Base-by-base conservation (phyloP, 2,329 filamentous ascomycete genomes). In the Pseudogymnoascus sp. region DNA sequence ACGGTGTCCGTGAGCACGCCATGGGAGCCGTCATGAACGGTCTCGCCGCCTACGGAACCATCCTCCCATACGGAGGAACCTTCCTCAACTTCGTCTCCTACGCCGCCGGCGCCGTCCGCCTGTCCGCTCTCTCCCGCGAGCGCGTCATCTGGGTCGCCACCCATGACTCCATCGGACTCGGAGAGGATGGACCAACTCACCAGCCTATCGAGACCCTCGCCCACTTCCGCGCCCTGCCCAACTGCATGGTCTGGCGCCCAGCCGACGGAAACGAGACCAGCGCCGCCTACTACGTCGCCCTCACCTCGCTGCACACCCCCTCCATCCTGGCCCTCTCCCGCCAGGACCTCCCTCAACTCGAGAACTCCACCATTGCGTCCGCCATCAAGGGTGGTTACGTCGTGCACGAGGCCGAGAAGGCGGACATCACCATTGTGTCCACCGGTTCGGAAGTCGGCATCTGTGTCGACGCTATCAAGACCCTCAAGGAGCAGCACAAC, bases 11-110 rank as follows among this genome's bases (percentile, higher is more conserved):
- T 77, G 91, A 96, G 83, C 91, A 96, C 78, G 90, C 80, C 71
- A 96, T 96, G 91, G 91, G 89, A 74, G 90, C 90, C 73, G 91
- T 96, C 79, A 89, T 96, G 81, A 96, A 96, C 83, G 95, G 95
- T 81, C 83, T 99, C 66, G 86, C 92, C 68, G 95, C 93, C 68
- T 99, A 97, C 79, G 95, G 95, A 72, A 96, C 92, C 74, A 83
- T 97, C 75, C 88, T 99, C 75, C 95, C 95, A 71, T 96, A 93
- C 71, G 87, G 87, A 70, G 95, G 95, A 80, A 97, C 95, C 73
- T 99, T 99, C 88, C 84, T 99, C 71, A 99, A 97, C 89, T 99
- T 99, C 78, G 92, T 97, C 71, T 97, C 93, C 26, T 99, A 99
- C 77, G 93, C 91, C 71, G 92, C 95, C 69, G 95, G 95, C 79